Evolutionary conservation across 768 basidiomycete genomes (phyloP).

Genomic region (Podaxis sp.): DNA sequence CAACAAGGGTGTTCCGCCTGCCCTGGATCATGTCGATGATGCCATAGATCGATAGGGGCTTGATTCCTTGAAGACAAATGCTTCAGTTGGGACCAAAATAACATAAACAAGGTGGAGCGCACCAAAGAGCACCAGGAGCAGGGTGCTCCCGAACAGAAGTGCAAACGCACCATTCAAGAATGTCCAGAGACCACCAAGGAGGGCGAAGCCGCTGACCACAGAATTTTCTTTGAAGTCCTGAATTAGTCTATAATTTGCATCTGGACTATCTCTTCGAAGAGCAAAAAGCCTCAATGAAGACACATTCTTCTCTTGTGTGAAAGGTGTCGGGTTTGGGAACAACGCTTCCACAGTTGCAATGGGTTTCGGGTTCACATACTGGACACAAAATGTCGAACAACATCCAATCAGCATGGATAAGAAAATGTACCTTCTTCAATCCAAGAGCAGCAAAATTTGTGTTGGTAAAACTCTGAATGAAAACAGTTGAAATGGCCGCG

Average conservation of each 20-base stretch:
- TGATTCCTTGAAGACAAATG: background rate
- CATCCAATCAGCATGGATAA: background rate
- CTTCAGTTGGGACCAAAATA: background rate
- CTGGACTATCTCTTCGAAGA: background rate
- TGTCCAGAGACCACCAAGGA: slow-evolving; percentile 15
- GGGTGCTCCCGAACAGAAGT: slow-evolving; percentile 11
- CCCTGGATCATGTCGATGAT: background rate
- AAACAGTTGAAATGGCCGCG: background rate
- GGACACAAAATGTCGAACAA: background rate
- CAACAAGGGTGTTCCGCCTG: no score
- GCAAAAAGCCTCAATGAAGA: background rate
- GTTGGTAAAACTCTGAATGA: background rate
- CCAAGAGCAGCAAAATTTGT: background rate
- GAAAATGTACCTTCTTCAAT: background rate
- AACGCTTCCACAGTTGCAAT: background rate
- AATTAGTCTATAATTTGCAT: background rate
- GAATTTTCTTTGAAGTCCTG: slow-evolving; percentile 14
- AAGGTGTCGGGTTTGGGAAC: background rate
- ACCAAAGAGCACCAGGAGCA: slow-evolving; percentile 14
- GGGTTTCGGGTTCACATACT: background rate
- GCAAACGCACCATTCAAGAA: slow-evolving; percentile 12
- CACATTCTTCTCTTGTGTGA: background rate
- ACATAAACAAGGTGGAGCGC: background rate
- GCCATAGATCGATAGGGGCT: slow-evolving; percentile 4
- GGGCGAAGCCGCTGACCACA: slow-evolving; percentile 12